Evolutionary conservation across 1,284 basidiomycete species (phyloP).

Genomic region (Leccinum subspadiceum): DNA sequence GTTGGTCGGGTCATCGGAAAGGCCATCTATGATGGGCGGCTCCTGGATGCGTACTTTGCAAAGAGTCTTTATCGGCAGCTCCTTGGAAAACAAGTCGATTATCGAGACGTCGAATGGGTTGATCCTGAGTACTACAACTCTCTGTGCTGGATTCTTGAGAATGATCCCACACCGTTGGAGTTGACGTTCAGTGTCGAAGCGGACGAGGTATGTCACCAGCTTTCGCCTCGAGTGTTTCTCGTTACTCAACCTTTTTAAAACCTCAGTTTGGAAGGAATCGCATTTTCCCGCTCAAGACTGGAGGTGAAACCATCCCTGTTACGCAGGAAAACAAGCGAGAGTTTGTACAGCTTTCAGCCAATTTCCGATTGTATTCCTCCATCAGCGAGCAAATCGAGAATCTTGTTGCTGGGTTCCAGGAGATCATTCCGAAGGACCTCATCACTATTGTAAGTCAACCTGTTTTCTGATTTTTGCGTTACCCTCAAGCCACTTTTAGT

Average conservation of each 20-base stretch:
- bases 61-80: constrained; percentile 93
- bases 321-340: constrained; percentile 97
- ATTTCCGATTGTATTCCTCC: constrained; percentile 91
- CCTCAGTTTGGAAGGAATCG: constrained; percentile 84
- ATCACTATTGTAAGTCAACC: constrained; percentile 64
- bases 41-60: constrained; percentile 98
- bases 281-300: constrained; percentile 82
- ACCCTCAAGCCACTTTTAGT: constrained; percentile 49
- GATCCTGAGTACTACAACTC: constrained; percentile 97
- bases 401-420: constrained; percentile 91
- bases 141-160: constrained; percentile 88
- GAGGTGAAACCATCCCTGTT: constrained; percentile 79
- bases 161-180: constrained; percentile 83
- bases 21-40: constrained; percentile 92
- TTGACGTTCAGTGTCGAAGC: constrained; percentile 89
- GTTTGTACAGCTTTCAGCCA: constrained; percentile 89
- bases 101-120: constrained; percentile 93
- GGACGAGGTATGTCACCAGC: constrained; percentile 71
- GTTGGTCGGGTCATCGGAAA: constrained; percentile 97
- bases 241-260: constrained; percentile 5
- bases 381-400: constrained; percentile 97
- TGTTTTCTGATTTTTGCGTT: background rate
- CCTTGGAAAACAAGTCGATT: constrained; percentile 88
- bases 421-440: constrained; percentile 88
- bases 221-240: background rate